Evolutionary conservation across 306 rosid genomes (phyloP), one percentile per base, ranked within the genome.

Genomic region (Dalbergia cultrata): DNA sequence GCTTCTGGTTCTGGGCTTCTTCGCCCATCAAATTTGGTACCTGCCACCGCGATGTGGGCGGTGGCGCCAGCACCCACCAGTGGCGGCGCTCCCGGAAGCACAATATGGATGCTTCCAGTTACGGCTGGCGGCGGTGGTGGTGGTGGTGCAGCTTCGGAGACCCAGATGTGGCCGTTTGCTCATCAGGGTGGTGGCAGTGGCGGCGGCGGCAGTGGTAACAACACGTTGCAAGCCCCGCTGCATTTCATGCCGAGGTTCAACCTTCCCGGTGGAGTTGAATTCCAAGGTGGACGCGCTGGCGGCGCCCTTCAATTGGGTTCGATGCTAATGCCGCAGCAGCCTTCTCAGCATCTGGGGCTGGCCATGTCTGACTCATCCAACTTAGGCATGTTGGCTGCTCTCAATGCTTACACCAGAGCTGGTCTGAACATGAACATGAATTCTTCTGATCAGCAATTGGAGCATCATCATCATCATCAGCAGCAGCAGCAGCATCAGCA

Each of bases 41-140:
- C 95, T 0, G 90, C 84, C 3, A 72, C 92, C 0, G 91, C 98
- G 49, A 92, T 94, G 98, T 92, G 98, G 98, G 96, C 97, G 3
- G 91, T 90, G 33, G 90, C 90, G 1, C 90, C 97, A 0, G 84
- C 83, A 8, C 82, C 92, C 0, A 60, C 77, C 2, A 88, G 82
- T 1, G 90, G 90, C 3, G 79, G 86, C 7, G 85, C 90, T 4
- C 61, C 93, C 2, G 90, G 94, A 4, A 94, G 84, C 87, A 85
- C 98, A 56, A 89, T 94, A 44, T 94, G 98, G 98, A 94, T 94
- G 98, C 83, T 94, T 4, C 98, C 92, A 0, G 94, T 90, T 0
- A 74, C 83, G 0, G 83, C 92, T 1, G 60, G 19, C 7, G 58
- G 82, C 47, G 76, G 58, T 6, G 57, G 33, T 5, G 73, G 78